Percentiles rank a stretch among this genome's conserved stretches.
Evolutionary conservation across 305 asterid species (phyloP).

Genomic region (Petunia hybrid): DNA sequence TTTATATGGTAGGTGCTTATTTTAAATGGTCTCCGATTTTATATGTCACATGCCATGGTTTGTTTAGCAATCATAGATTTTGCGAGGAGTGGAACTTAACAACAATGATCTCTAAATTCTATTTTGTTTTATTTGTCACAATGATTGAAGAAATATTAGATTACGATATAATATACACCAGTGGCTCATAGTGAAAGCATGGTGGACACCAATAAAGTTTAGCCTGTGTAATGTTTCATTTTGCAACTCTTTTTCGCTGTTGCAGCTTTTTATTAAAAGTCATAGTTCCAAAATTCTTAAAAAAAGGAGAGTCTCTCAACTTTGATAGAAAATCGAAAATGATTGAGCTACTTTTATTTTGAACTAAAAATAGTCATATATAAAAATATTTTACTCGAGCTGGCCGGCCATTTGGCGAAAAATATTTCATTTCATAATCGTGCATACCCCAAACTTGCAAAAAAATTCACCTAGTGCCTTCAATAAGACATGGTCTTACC

Average conservation of each 20-base stretch:
- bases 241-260: not conserved
- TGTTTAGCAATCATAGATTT: not conserved
- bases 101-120: not conserved
- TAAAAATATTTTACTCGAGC: no score
- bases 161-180: not conserved
- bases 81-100: not conserved
- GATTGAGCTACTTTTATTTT: no score
- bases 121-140: constrained; percentile 22
- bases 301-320: no score
- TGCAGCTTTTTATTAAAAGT: no score
- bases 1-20: not conserved
- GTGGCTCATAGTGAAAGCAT: not conserved
- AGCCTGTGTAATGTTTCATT: not conserved
- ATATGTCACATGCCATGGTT: not conserved
- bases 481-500: no score
- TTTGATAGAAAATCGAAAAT: no score
- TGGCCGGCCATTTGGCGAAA: no score
- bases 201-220: not conserved
- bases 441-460: no score
- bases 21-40: not conserved
- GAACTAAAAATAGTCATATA: no score
- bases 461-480: no score
- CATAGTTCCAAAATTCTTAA: no score
- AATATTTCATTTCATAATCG: no score
- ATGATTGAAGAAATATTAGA: constrained; percentile 23